These are phyloP conservation scores for Bryoerythrophyllum caledonicum DNA, from an alignment of 225 moss, liverwort and hornwort species.

Conservation along the genomic window DNA sequence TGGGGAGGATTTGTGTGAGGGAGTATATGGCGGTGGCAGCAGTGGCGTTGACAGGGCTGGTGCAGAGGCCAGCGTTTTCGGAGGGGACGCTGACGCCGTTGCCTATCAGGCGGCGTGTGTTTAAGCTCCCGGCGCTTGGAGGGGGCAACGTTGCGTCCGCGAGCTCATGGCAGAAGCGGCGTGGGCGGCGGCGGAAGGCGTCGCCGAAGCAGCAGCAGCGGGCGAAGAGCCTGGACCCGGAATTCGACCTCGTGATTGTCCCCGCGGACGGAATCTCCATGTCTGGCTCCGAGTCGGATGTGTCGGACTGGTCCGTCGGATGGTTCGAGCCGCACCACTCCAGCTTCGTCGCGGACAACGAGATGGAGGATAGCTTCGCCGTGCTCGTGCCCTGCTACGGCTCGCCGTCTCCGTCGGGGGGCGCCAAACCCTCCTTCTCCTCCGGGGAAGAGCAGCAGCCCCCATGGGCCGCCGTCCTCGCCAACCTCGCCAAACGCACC, in stretches of 20 bases:
- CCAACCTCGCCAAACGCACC: conserved; percentile 55
- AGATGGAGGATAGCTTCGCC: conserved; percentile 83
- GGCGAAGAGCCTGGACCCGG: conserved; percentile 54
- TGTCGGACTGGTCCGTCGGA: conserved; percentile 91
- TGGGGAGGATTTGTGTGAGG: not conserved
- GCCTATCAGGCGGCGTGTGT: conserved; percentile 48
- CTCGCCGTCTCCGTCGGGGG: conserved; percentile 35
- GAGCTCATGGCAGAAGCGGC: conserved; percentile 53
- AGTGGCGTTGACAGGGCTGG: conserved; percentile 51
- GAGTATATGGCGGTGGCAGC: conserved; percentile 57
- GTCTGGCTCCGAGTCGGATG: conserved; percentile 91
- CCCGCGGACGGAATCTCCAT: conserved; percentile 80
- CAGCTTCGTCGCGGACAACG: conserved; percentile 65
- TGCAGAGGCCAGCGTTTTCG: conserved; percentile 51
- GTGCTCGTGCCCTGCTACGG: conserved; percentile 93
- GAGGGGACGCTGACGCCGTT: conserved; percentile 37
- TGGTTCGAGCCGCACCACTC: conserved; percentile 87
- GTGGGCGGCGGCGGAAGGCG: conserved; percentile 47
- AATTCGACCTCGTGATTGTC: conserved; percentile 78
- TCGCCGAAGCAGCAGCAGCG: conserved; percentile 35
- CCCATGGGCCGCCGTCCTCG: conserved; percentile 63
- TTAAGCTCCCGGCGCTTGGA: conserved; percentile 30
- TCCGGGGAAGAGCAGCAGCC: conserved; percentile 38
- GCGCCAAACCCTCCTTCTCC: conserved; percentile 19
- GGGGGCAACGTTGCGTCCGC: conserved; percentile 25